Evolutionary conservation across 306 rosid genomes (phyloP), one percentile per base, ranked within the genome.

Genomic region (Quercus ilex): DNA sequence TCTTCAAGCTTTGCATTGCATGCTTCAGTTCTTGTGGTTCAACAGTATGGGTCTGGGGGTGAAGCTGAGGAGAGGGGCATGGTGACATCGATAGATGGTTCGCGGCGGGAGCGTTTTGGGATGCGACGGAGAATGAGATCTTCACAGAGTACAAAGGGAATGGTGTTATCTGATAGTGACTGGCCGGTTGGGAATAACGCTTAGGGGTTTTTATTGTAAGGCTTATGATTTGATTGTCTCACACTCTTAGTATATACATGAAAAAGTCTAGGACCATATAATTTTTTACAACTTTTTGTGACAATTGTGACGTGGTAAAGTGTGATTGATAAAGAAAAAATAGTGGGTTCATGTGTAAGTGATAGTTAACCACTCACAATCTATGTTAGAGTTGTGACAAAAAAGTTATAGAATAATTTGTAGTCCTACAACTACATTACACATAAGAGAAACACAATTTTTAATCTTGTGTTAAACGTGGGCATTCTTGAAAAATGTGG

Each of bases 11-110:
- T 85, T 46, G 82, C 80, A 0, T 41, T 79, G 1, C 25, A 49
- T 1, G 79, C 93, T 3, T 91, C 89, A n/a, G 73, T 89, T 74
- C 77, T 91, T 1, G 84, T 87, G 28, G 83, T 91, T 23, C 92
- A 84, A 15, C 87, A 85, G 57, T 83, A 83, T 78, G 90, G 87
- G 10, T 78, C 73, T 81, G 87, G 87, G 53, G 83, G 82, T 70
- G 77, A 57, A 74, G 15, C 33, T 26, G 20, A 8, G 46, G 46
- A 7, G 46, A 49, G 5, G 38, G 52, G 72, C 7, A 68, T 0
- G 38, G 38, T 14, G 49, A 4, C 46, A 10, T 33, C 25, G 46
- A 1, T 1, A 13, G 52, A 18, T 5, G 52, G 15, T 4, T 19
- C 28, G n/a, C 19, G 18, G 52, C 12, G 8, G 2, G 53, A 68